A percentile compares a stretch with the other conserved stretches of the same genome.
phyloP scores from a whole-genome alignment of 1,139 yeast genomes.

The Zygosaccharomyces pseudobailii region DNA sequence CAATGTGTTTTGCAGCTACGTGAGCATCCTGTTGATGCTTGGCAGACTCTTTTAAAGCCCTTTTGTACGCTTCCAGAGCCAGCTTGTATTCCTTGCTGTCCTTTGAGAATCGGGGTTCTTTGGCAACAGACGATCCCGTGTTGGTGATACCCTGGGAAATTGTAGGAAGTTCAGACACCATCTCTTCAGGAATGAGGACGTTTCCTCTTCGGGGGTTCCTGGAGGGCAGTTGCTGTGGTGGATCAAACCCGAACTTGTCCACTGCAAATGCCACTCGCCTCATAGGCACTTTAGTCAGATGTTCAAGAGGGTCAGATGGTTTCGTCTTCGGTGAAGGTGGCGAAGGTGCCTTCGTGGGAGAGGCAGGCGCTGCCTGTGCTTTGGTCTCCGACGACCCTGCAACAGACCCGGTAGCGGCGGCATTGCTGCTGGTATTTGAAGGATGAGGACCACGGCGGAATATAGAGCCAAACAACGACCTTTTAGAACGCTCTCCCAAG shows the following conservation, averaged over 20 bases:
- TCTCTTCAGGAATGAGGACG: conserved; percentile 70
- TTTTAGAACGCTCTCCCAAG: conserved; percentile 16
- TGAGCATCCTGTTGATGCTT: conserved; percentile 76
- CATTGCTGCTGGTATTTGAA: no score
- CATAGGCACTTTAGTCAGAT: conserved; percentile 39
- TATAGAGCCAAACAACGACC: conserved; percentile 24
- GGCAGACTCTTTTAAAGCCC: conserved; percentile 55
- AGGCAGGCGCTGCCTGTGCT: conserved; percentile 15
- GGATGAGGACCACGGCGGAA: conserved; percentile 10
- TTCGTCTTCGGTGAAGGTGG: conserved; percentile 40
- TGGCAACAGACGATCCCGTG: conserved; percentile 18
- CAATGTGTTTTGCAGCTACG: conserved; percentile 61
- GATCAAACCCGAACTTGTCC: conserved; percentile 65
- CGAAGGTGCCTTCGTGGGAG: conserved; percentile 37
- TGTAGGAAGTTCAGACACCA: conserved; percentile 54
- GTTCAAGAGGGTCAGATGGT: conserved; percentile 36
- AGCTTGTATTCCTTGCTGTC: conserved; percentile 45
- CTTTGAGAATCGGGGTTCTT: conserved; percentile 37
- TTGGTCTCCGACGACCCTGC: conserved; percentile 22
- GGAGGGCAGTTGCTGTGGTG: conserved; percentile 94
- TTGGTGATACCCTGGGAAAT: conserved; percentile 59
- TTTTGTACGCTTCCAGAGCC: conserved; percentile 55
- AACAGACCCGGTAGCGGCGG: conserved; percentile 8
- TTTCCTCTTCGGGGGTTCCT: conserved; percentile 78
- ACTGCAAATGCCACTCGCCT: conserved; percentile 73